phyloP scores from a whole-genome alignment of 1,284 basidiomycete species.

The Bondarzewia mesenterica region DNA sequence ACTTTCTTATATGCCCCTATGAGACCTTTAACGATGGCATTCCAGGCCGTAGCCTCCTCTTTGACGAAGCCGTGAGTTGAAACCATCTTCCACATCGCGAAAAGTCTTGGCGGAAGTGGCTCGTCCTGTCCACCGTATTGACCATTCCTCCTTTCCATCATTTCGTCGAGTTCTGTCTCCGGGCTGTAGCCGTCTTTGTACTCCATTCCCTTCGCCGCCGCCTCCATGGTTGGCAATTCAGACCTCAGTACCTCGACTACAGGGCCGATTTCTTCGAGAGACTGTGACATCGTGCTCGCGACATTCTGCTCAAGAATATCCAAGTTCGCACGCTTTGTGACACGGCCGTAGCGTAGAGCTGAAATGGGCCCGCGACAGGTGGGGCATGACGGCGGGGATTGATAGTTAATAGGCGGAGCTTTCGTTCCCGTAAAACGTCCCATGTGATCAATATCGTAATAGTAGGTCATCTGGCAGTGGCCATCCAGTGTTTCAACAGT shows the following conservation, averaged over 20 bases:
- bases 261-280: slow-evolving; percentile 24
- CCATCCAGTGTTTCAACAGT: slow-evolving; percentile 69
- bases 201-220: neutral
- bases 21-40: slow-evolving; percentile 22
- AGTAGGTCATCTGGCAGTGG: slow-evolving; percentile 40
- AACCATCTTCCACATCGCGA: slow-evolving; percentile 16
- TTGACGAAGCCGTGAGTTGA: slow-evolving; percentile 23
- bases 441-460: slow-evolving; percentile 32
- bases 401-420: slow-evolving; percentile 32
- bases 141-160: slow-evolving; percentile 6
- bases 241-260: slow-evolving; percentile 16
- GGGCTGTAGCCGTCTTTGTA: neutral
- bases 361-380: slow-evolving; percentile 45
- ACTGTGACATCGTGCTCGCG: slow-evolving; percentile 39
- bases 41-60: slow-evolving; percentile 29
- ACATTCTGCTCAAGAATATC: slow-evolving; percentile 60
- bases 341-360: slow-evolving; percentile 47
- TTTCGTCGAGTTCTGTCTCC: neutral
- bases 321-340: slow-evolving; percentile 51
- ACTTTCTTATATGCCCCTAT: slow-evolving; percentile 29
- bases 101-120: slow-evolving; percentile 9
- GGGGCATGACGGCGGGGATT: slow-evolving; percentile 44
- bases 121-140: slow-evolving; percentile 12
- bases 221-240: neutral
- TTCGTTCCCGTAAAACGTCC: slow-evolving; percentile 36